Evolutionary conservation across 108 stramenopile genomes (phyloP).

Genomic region (Cyclotella distinguenda): DNA sequence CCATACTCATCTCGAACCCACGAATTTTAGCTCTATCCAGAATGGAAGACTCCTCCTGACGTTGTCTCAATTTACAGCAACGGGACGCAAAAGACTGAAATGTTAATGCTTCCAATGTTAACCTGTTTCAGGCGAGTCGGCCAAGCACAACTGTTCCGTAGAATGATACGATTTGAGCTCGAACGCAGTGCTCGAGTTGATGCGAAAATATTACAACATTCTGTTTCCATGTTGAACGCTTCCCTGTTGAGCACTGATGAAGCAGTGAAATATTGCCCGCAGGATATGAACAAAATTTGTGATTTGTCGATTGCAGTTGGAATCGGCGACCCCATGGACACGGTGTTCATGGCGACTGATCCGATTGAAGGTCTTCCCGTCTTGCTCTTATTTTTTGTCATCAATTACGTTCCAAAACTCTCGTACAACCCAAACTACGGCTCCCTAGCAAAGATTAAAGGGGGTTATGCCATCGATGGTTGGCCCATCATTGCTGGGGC

Average conservation of each 20-base stretch:
- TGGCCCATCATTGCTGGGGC: constrained; percentile 55
- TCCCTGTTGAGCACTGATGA: constrained; percentile 20
- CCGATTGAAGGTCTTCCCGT: constrained; percentile 54
- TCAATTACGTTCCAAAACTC: constrained; percentile 45
- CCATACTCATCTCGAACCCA: neutral
- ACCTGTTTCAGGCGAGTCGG: constrained; percentile 58
- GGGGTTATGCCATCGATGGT: constrained; percentile 54
- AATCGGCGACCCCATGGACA: constrained; percentile 50
- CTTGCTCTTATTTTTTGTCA: constrained; percentile 45
- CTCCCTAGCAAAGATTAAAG: constrained; percentile 41
- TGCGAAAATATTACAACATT: constrained; percentile 43
- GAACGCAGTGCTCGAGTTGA: constrained; percentile 42
- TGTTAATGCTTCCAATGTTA: constrained; percentile 57
- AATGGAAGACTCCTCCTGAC: constrained; percentile 40
- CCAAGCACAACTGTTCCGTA: constrained; percentile 58
- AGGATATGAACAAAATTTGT: constrained; percentile 27
- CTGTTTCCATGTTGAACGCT: constrained; percentile 33
- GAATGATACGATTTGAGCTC: constrained; percentile 48
- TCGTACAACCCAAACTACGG: constrained; percentile 45
- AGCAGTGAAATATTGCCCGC: constrained; percentile 5
- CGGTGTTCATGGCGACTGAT: constrained; percentile 54
- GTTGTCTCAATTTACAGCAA: constrained; percentile 40
- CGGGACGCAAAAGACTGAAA: constrained; percentile 53
- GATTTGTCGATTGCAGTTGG: constrained; percentile 51
- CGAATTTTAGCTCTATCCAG: constrained; percentile 28